Base-by-base conservation (phyloP, 345 rosid species). In the Arabidopsis arenosa region DNA sequence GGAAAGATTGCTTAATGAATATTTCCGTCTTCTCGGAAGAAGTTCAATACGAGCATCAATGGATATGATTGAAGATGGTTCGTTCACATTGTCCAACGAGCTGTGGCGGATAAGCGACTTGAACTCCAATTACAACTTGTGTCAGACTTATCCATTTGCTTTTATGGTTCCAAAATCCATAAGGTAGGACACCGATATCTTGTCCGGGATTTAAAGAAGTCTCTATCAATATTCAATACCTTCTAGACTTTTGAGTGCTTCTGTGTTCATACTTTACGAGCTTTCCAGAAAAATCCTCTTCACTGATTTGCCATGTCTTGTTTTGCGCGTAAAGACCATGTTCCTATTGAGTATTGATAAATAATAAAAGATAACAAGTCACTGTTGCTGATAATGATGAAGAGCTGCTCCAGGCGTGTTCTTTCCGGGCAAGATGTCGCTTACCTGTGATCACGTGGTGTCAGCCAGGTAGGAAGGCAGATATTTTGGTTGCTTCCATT, bases 381-480 rank as follows among this genome's bases (percentile, higher is more conserved):
- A 43, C 51, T 74, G 43, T 68, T 78, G 21, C 39, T 63, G 83
- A 73, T 74, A 96, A 98, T 64, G 94, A 93, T 69, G 93, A 86
- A 71, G 98, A 88, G 81, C 82, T 92, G 76, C 86, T 88, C 51
- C 97, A 90, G 78, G 98, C 94, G 21, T 90, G 88, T 73, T 82
- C 85, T 56, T 95, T 95, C 71, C 97, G 99, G 65, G 97, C 96
- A 33, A 87, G 91, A 80, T 73, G 91, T 72, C 87, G 99, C 13
- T 79, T 95, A 73, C 99, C 99, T 67, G 96, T 90, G 73, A 79
- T 95, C 77, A 85, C 97, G 15, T 95, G 99, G 99, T 87, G 97
- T 84, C 85, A 95, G 80, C 97, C 96, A 40, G 88, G 99, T 95
- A 84, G 66, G 73, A 23, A 48, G 63, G 37, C 61, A 63, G 18